Base-by-base conservation (phyloP, 2,329 filamentous ascomycete genomes). In the Periconia sp. region DNA sequence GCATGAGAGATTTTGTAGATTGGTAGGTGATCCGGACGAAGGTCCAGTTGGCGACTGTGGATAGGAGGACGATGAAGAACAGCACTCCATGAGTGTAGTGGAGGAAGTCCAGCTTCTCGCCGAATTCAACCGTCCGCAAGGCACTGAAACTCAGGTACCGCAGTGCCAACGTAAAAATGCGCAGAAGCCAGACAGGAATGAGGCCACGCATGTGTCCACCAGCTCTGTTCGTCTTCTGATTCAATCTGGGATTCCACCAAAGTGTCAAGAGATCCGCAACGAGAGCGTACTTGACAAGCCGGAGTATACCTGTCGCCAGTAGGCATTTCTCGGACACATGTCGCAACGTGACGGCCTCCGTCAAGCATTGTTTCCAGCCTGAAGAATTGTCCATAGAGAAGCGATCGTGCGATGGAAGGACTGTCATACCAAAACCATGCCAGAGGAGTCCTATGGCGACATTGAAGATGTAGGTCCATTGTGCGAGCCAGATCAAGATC, bases 221-320 rank as follows among this genome's bases (percentile, higher is more conserved):
- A 81, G 83, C 48, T 72, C 78, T 19, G 76, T 80, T 61, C 79
- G 86, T 40, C 82, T 84, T 80, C 55, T 85, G 76, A 23, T 81
- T 77, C 52, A 88, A 81, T 45, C 79, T 79, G 0, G 85, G 84
- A 49, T 88, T 89, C 86, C 86, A 89, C 78, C 83, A 86, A 10
- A 79, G 68, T 3, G 83, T 78, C 13, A 78, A 55, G 3, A 82
- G 52, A 24, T 78, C 79, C 10, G 77, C 68, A 38, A 69, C 54
- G 15, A 85, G 66, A 15, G 79, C 59, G n/a, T 35, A 53, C 17
- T 49, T 37, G 18, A 63, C 49, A 15, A 59, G 25, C 13, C 40
- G 42, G 15, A 54, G 40, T 22, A 63, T 43, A 9, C 40, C 17
- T 1, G 52, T 36, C 10, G 59, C 59, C 26, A 54, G 42, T 42